Evolutionary conservation across 2,329 filamentous ascomycete species (phyloP).

Genomic region (Phialemonium atrogriseum): DNA sequence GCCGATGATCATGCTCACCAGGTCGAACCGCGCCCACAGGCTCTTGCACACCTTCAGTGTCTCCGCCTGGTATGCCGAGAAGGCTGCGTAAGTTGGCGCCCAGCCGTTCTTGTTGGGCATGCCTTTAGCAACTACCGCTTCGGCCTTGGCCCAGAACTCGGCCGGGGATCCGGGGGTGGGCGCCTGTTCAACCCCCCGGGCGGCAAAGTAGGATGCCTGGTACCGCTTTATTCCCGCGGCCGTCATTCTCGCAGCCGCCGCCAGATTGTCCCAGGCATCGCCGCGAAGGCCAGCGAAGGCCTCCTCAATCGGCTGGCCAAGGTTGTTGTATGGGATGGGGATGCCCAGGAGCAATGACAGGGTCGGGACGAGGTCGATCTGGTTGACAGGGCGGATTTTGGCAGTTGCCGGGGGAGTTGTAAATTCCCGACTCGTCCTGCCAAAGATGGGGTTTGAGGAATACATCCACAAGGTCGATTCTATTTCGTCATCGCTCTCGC

Average conservation of each 20-base stretch:
- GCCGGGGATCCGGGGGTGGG: constrained; percentile 44
- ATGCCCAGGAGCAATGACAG: constrained; percentile 79
- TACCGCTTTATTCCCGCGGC: constrained; percentile 86
- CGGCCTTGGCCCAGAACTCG: constrained; percentile 50
- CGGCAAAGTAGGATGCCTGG: constrained; percentile 71
- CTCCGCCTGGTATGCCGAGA: constrained; percentile 65
- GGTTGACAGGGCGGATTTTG: constrained; percentile 66
- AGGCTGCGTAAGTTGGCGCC: constrained; percentile 45
- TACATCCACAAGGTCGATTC: constrained; percentile 98
- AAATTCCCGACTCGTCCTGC: constrained; percentile 57
- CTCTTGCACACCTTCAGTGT: constrained; percentile 73
- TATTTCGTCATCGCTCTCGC: constrained; percentile 92
- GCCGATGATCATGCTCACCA: constrained; percentile 76
- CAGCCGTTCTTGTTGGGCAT: constrained; percentile 23
- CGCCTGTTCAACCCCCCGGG: constrained; percentile 58
- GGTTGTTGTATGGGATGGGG: constrained; percentile 92
- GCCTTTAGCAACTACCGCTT: constrained; percentile 12
- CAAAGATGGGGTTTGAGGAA: constrained; percentile 78
- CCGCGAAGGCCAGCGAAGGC: constrained; percentile 70
- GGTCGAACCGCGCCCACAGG: constrained; percentile 88
- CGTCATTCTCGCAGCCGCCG: constrained; percentile 65
- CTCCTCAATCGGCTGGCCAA: constrained; percentile 88
- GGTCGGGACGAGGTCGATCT: constrained; percentile 95
- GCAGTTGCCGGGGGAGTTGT: constrained; percentile 57
- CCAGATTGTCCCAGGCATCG: constrained; percentile 68